phyloP scores from a whole-genome alignment of 2,329 filamentous ascomycete species.

The Aspergillus aculeatus region DNA sequence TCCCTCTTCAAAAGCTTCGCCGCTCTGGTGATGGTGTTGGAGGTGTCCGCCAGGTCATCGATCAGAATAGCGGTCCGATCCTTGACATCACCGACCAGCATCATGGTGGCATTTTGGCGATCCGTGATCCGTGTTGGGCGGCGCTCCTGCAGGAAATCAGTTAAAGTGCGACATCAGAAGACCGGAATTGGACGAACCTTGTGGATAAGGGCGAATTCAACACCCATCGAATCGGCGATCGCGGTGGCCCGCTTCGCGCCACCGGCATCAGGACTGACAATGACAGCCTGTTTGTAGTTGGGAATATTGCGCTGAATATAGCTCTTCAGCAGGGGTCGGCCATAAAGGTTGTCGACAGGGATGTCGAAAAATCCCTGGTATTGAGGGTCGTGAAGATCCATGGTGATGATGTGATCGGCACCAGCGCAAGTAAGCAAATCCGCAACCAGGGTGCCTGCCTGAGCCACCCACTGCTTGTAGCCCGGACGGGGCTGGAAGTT shows the following conservation, averaged over 20 bases:
- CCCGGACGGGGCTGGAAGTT: constrained; percentile 81
- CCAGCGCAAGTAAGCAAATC: constrained; percentile 93
- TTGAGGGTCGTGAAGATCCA: constrained; percentile 94
- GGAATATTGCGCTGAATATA: constrained; percentile 78
- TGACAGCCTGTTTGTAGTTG: constrained; percentile 79
- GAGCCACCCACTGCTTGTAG: constrained; percentile 98
- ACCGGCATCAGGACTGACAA: constrained; percentile 94
- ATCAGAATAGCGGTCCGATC: constrained; percentile 83
- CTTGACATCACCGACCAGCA: constrained; percentile 84
- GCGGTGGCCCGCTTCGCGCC: constrained; percentile 94
- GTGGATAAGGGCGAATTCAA: constrained; percentile 97
- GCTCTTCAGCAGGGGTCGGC: constrained; percentile 54
- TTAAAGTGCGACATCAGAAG: background rate
- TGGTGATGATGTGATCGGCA: constrained; percentile 94
- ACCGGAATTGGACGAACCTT: constrained; percentile 62
- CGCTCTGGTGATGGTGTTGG: constrained; percentile 93
- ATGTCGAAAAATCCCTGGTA: constrained; percentile 99
- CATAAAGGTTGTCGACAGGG: constrained; percentile 96
- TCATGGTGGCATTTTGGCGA: constrained; percentile 80
- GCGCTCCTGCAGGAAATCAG: constrained; percentile 63
- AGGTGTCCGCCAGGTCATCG: constrained; percentile 92
- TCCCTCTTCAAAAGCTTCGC: constrained; percentile 97
- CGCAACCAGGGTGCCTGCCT: constrained; percentile 90
- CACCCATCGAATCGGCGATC: constrained; percentile 87
- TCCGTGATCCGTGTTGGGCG: constrained; percentile 84